A percentile compares a stretch with the other conserved stretches of the same genome.
Conservation (phyloP, 306 rosid species). For the Corylus americana region DNA sequence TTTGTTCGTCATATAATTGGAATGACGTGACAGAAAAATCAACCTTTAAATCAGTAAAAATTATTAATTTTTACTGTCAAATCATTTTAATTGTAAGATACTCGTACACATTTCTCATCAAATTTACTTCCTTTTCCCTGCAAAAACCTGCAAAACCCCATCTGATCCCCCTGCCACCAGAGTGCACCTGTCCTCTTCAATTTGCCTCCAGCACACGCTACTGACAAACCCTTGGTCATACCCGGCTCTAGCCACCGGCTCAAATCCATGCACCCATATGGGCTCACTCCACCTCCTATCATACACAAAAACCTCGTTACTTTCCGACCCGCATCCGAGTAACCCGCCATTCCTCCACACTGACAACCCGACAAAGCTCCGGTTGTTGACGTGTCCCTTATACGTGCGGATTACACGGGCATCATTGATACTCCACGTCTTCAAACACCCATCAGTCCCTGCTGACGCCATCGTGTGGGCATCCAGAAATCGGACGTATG, state of each 20-base stretch:
- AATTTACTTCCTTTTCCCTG: constrained; percentile 24
- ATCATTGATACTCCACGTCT: constrained; percentile 44
- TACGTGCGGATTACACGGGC: constrained; percentile 43
- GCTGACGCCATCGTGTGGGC: constrained; percentile 39
- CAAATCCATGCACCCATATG: constrained; percentile 54
- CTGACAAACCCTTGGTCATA: constrained; percentile 44
- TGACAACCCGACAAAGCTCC: constrained; percentile 64
- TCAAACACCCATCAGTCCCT: constrained; percentile 51
- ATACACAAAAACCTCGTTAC: constrained; percentile 48
- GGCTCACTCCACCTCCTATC: constrained; percentile 61
- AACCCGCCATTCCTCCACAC: constrained; percentile 53
- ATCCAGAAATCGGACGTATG: constrained; percentile 50
- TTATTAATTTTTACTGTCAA: too few relatives aligned
- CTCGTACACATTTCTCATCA: too few relatives aligned
- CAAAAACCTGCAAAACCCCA: constrained; percentile 56
- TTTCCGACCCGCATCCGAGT: constrained; percentile 67
- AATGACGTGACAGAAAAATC: too few relatives aligned
- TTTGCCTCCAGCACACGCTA: constrained; percentile 61
- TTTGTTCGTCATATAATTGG: too few relatives aligned
- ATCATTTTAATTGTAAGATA: too few relatives aligned
- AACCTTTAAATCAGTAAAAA: too few relatives aligned
- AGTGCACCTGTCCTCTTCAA: constrained; percentile 43
- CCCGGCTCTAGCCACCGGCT: constrained; percentile 5
- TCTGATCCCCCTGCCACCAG: constrained; percentile 59
- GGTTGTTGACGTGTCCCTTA: constrained; percentile 46